These are phyloP conservation scores for Aotearoamyces nothofagi DNA, from an alignment of 2,329 filamentous ascomycete species.

Conservation along the genomic window DNA sequence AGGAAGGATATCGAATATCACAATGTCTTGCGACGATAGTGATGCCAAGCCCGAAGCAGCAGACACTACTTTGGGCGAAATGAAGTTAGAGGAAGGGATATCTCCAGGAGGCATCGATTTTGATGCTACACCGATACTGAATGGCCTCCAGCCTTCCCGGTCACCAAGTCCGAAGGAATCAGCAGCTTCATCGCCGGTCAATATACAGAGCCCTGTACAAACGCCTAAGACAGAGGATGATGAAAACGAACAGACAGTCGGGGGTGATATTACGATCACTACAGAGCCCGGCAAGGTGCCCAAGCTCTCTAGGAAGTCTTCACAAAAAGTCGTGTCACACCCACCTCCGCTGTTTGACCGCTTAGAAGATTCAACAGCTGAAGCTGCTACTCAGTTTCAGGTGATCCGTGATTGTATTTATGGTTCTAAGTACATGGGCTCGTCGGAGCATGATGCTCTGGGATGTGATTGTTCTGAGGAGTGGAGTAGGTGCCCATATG, in stretches of 20 bases:
- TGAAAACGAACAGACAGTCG: slow-evolving; percentile 34
- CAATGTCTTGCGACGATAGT: slow-evolving; percentile 17
- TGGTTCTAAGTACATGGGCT: slow-evolving; percentile 79
- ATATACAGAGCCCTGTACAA: slow-evolving; percentile 10
- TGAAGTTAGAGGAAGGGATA: slow-evolving; percentile 18
- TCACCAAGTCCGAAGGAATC: slow-evolving; percentile 14
- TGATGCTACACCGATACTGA: slow-evolving; percentile 4
- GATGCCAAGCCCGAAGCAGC: slow-evolving; percentile 15
- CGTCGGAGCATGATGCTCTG: slow-evolving; percentile 76
- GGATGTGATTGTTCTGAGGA: slow-evolving; percentile 93
- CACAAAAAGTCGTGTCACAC: slow-evolving; percentile 51
- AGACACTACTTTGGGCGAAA: slow-evolving; percentile 17
- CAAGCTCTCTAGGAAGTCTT: slow-evolving; percentile 58
- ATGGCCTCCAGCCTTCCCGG: slow-evolving; percentile 10
- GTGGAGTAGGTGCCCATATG: slow-evolving; percentile 67
- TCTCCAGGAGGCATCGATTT: slow-evolving; percentile 12
- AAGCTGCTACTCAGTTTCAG: slow-evolving; percentile 64
- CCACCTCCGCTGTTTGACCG: slow-evolving; percentile 55
- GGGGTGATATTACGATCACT: slow-evolving; percentile 46
- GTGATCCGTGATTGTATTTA: slow-evolving; percentile 79
- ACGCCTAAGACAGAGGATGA: slow-evolving; percentile 21
- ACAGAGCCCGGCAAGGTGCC: slow-evolving; percentile 49
- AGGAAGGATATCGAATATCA: too few species aligned
- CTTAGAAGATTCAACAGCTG: slow-evolving; percentile 61
- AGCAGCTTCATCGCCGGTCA: slow-evolving; percentile 12